Evolutionary conservation across 2,329 filamentous ascomycete genomes (phyloP).

Genomic region (Cladosporium sphaerospermum): DNA sequence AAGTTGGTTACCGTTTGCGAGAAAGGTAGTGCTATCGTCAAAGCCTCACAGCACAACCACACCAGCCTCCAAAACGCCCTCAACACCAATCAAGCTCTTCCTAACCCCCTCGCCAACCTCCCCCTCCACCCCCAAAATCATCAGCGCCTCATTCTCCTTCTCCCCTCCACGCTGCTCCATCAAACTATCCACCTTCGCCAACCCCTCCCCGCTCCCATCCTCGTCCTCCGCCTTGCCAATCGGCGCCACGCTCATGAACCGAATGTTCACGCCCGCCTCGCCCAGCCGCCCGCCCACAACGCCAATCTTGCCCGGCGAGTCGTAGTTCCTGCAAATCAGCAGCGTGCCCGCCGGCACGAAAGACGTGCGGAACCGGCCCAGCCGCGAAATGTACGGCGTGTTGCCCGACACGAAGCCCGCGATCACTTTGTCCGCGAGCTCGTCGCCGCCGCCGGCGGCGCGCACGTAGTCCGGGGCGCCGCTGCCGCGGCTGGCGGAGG

Average conservation of each 20-base stretch:
- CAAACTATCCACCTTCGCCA: slow-evolving; percentile 13
- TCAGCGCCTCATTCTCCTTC: slow-evolving; percentile 61
- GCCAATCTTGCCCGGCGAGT: slow-evolving; percentile 76
- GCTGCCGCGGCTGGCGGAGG: slow-evolving; percentile 12
- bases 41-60: slow-evolving; percentile 45
- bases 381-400: slow-evolving; percentile 61
- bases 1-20: too few relatives aligned
- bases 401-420: slow-evolving; percentile 63
- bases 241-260: slow-evolving; percentile 68
- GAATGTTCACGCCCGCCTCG: slow-evolving; percentile 66
- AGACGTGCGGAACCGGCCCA: slow-evolving; percentile 67
- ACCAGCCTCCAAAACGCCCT: slow-evolving; percentile 49
- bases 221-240: slow-evolving; percentile 39
- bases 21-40: too few relatives aligned
- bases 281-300: slow-evolving; percentile 68
- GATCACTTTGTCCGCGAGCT: slow-evolving; percentile 47
- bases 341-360: slow-evolving; percentile 69
- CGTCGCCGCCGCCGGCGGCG: slow-evolving; percentile 14
- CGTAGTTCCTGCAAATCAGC: slow-evolving; percentile 75
- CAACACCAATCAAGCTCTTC: slow-evolving; percentile 41
- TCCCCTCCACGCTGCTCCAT: slow-evolving; percentile 23
- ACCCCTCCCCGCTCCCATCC: slow-evolving; percentile 1
- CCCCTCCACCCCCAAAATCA: slow-evolving; percentile 71
- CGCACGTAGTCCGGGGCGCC: slow-evolving; percentile 12
- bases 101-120: slow-evolving; percentile 53